Conservation (phyloP, 352 stramenopile genomes). For the Lagenidium sp. region DNA sequence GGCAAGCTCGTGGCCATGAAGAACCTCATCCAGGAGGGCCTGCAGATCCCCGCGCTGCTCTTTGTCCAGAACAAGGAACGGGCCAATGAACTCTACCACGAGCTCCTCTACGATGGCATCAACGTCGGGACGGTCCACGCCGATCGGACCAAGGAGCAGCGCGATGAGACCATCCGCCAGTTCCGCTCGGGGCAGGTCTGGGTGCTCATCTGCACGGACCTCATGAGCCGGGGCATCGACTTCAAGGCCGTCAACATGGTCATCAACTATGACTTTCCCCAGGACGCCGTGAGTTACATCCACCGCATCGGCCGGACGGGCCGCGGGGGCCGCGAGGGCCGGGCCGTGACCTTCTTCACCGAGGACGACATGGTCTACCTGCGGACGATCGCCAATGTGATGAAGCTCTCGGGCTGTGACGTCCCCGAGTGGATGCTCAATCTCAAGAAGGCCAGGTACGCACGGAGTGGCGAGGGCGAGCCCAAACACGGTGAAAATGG, state of each 20-base stretch:
- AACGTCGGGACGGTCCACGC: constrained; percentile 98
- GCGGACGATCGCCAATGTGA: constrained; percentile 97
- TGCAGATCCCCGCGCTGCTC: constrained; percentile 95
- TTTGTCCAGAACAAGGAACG: constrained; percentile 99
- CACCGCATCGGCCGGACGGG: constrained; percentile 96
- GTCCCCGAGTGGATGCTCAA: constrained; percentile 98
- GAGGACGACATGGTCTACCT: constrained; percentile 94
- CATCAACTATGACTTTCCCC: constrained; percentile 99
- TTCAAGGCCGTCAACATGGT: constrained; percentile 99
- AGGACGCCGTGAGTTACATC: constrained; percentile 93
- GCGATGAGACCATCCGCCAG: constrained; percentile 91
- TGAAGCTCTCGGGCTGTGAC: constrained; percentile 96
- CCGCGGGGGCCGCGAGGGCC: constrained; percentile 87
- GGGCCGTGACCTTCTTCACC: constrained; percentile 97
- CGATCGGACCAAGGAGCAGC: constrained; percentile 89
- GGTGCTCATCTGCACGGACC: constrained; percentile 99
- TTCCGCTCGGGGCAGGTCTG: constrained; percentile 97
- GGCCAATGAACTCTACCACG: constrained; percentile 95
- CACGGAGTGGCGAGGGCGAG: not conserved
- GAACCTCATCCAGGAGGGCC: constrained; percentile 85
- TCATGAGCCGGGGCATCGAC: constrained; percentile 98
- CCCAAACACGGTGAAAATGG: constrained; percentile 1
- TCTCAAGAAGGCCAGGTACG: constrained; percentile 89
- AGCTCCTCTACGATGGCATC: constrained; percentile 97
- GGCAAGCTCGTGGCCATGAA: constrained; percentile 97